Evolutionary conservation across 208 protist genomes (phyloP).

Genomic region (Acanthamoeba sp.): DNA sequence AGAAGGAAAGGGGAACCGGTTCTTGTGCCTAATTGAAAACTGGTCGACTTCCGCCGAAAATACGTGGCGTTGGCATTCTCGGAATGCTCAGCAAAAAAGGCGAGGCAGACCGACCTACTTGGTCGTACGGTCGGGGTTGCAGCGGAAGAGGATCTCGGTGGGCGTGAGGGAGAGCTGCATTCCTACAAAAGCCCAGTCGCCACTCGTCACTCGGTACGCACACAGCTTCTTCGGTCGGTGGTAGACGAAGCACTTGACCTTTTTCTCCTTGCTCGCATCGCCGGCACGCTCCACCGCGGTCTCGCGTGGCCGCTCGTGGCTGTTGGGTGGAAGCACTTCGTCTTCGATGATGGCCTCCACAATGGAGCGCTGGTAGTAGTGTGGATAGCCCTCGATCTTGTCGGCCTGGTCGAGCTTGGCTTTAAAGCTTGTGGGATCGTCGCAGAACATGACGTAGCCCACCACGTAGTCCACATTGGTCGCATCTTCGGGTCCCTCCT

Average conservation of each 20-base stretch:
- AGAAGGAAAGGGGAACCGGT: background rate
- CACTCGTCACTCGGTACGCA: background rate
- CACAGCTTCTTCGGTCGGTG: background rate
- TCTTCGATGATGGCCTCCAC: conserved; percentile 41
- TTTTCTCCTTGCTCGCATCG: background rate
- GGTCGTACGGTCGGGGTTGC: background rate
- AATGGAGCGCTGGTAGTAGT: conserved; percentile 33
- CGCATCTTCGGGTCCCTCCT: background rate
- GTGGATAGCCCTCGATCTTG: conserved; percentile 28
- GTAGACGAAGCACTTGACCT: background rate
- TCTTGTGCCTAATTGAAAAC: background rate
- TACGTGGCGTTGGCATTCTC: background rate
- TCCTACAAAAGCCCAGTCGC: conserved; percentile 7
- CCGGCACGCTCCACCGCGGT: no score
- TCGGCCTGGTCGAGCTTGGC: conserved; percentile 6
- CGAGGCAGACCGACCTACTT: background rate
- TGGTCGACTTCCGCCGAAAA: background rate
- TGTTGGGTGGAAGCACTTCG: no score
- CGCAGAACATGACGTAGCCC: background rate
- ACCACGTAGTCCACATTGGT: conserved; percentile 7
- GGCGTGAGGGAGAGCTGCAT: background rate
- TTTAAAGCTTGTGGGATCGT: background rate
- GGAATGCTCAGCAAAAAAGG: background rate
- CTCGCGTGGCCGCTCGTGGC: no score
- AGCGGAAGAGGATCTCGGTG: background rate